phyloP scores from a whole-genome alignment of 441 rosid genomes.

The Arabidopsis hybrid region DNA sequence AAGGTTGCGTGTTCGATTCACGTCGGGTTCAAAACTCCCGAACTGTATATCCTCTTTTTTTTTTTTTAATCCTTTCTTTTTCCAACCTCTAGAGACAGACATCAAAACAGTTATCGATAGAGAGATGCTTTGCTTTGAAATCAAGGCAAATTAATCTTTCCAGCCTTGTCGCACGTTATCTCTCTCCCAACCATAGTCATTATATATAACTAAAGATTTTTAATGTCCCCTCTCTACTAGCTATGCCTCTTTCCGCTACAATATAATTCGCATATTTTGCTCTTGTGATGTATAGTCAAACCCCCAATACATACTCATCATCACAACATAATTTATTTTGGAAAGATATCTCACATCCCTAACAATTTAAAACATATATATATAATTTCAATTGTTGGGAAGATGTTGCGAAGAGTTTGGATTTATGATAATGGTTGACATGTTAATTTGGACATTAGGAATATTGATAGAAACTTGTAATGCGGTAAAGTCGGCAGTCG shows the following conservation, averaged over 20 bases:
- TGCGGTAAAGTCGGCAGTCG: constrained; percentile 40
- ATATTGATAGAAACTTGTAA: constrained; percentile 28
- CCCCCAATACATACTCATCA: neutral
- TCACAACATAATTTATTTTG: neutral
- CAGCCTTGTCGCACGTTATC: constrained; percentile 13
- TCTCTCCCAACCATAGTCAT: constrained; percentile 1
- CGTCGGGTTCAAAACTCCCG: constrained; percentile 68
- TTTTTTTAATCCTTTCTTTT: too few species aligned
- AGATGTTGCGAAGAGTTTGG: constrained; percentile 10
- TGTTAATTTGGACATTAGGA: neutral
- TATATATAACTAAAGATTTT: neutral
- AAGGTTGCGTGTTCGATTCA: constrained; percentile 99
- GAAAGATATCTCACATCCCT: neutral
- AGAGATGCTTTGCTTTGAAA: too few species aligned
- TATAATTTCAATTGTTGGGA: too few species aligned
- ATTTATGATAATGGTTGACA: neutral
- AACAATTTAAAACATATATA: too few species aligned
- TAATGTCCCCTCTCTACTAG: too few species aligned
- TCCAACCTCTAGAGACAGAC: too few species aligned
- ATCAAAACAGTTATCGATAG: too few species aligned
- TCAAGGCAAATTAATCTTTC: constrained; percentile 15
- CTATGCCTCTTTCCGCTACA: too few species aligned
- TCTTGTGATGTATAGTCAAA: neutral
- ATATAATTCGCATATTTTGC: constrained; percentile 17
- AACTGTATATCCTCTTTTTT: neutral